These are phyloP conservation scores for Hyaloscypha finlandica DNA, from an alignment of 495 filamentous ascomycete genomes.

Conservation along the genomic window DNA sequence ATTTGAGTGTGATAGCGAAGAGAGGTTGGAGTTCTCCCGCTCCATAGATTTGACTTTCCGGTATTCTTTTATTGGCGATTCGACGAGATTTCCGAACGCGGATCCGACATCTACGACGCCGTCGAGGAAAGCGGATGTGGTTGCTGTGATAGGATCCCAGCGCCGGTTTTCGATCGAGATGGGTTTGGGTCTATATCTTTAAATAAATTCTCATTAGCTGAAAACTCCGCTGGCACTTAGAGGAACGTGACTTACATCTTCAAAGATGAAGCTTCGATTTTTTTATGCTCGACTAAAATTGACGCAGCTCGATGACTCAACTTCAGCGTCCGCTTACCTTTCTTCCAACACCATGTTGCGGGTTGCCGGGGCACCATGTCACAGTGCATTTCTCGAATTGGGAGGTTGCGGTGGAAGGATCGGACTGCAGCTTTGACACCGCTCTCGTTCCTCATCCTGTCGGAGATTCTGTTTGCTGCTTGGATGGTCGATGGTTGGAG, in stretches of 20 bases:
- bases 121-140: slow-evolving; percentile 14
- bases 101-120: slow-evolving; percentile 3
- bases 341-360: slow-evolving; percentile 19
- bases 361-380: slow-evolving; percentile 37
- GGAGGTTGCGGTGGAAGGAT: slow-evolving; percentile 27
- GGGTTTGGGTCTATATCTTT: slow-evolving; percentile 22
- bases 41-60: slow-evolving; percentile 10
- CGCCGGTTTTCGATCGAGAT: slow-evolving; percentile 41
- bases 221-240: too few species aligned
- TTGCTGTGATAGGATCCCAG: slow-evolving; percentile 44
- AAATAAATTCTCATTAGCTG: too few species aligned
- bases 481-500: slow-evolving; percentile 13
- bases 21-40: background rate
- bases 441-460: slow-evolving; percentile 20
- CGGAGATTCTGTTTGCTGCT: slow-evolving; percentile 19
- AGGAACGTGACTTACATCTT: background rate
- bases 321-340: slow-evolving; percentile 17
- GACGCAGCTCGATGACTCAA: slow-evolving; percentile 20
- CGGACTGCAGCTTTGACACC: slow-evolving; percentile 24
- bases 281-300: slow-evolving; percentile 18
- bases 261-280: slow-evolving; percentile 7
- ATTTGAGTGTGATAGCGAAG: background rate
- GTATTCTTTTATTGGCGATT: slow-evolving; percentile 13
- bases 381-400: slow-evolving; percentile 27
- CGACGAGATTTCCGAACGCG: slow-evolving; percentile 1